Conservation (phyloP, 1,139 yeast species). For the Ogataea hybrid region DNA sequence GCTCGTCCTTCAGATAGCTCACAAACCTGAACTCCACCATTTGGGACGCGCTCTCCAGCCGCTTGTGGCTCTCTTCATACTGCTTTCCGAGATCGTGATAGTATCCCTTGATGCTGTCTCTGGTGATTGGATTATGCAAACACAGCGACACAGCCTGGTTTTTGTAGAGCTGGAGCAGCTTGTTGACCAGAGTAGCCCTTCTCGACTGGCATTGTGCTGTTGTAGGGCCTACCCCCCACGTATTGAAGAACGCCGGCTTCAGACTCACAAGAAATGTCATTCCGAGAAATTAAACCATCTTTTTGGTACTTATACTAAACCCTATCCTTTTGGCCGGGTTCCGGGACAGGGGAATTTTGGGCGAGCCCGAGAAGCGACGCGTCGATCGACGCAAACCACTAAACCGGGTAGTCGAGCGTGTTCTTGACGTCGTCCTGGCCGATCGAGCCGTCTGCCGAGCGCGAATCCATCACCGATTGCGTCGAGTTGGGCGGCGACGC, state of each 20-base stretch:
- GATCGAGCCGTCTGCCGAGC: not conserved
- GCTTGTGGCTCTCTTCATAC: slow-evolving; percentile 8
- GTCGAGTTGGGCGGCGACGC: slow-evolving; percentile 2
- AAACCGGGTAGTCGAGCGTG: slow-evolving; percentile 1
- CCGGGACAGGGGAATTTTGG: slow-evolving; percentile 9
- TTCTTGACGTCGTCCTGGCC: slow-evolving; percentile 10
- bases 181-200: slow-evolving; percentile 3
- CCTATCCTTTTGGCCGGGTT: slow-evolving; percentile 10
- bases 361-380: slow-evolving; percentile 4
- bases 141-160: slow-evolving; percentile 13
- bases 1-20: slow-evolving; percentile 16
- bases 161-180: slow-evolving; percentile 11
- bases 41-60: slow-evolving; percentile 3
- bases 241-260: slow-evolving; percentile 4
- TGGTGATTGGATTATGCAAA: slow-evolving; percentile 9
- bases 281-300: not conserved
- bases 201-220: slow-evolving; percentile 4
- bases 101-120: slow-evolving; percentile 8
- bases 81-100: slow-evolving; percentile 13
- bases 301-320: slow-evolving; percentile 1
- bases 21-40: slow-evolving; percentile 13
- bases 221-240: slow-evolving; percentile 3
- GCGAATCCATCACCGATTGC: not conserved
- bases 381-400: slow-evolving; percentile 5
- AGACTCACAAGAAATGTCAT: slow-evolving; percentile 9